phyloP scores from a whole-genome alignment of 805 yeast genomes.

The Candida tibetensis region DNA sequence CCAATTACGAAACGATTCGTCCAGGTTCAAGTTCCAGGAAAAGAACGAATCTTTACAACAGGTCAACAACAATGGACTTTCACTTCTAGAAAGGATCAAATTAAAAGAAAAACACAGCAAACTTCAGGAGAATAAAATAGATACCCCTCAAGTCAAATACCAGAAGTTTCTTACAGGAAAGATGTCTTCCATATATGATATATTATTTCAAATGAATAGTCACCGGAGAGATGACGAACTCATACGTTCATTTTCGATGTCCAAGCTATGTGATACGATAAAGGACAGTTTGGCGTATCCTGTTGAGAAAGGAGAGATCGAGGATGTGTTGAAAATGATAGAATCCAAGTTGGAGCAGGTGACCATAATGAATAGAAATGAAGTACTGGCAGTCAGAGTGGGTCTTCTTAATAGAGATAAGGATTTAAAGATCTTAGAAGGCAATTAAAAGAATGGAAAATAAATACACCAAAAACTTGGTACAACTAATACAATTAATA shows the following conservation, averaged over 20 bases:
- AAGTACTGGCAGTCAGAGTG: slow-evolving; percentile 25
- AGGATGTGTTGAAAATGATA: slow-evolving; percentile 24
- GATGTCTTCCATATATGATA: slow-evolving; percentile 30
- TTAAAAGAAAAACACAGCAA: slow-evolving; percentile 28
- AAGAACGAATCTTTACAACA: slow-evolving; percentile 12
- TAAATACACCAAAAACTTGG: too few relatives aligned
- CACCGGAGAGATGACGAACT: slow-evolving; percentile 1
- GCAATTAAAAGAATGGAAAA: background rate
- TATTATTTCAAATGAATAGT: slow-evolving; percentile 27
- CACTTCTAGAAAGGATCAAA: slow-evolving; percentile 40
- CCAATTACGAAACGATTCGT: slow-evolving; percentile 30
- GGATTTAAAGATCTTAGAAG: slow-evolving; percentile 22
- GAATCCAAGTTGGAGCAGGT: slow-evolving; percentile 19
- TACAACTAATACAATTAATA: too few relatives aligned
- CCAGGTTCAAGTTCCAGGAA: slow-evolving; percentile 31
- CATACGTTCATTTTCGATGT: slow-evolving; percentile 20
- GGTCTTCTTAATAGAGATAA: slow-evolving; percentile 22
- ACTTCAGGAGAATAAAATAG: slow-evolving; percentile 5
- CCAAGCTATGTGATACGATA: slow-evolving; percentile 26
- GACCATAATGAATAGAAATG: slow-evolving; percentile 20
- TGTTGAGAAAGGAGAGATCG: slow-evolving; percentile 27
- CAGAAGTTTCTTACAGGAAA: slow-evolving; percentile 25
- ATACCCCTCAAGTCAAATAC: slow-evolving; percentile 21
- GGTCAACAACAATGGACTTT: slow-evolving; percentile 23
- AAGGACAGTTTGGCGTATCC: slow-evolving; percentile 34